Evolutionary conservation across 2,329 filamentous ascomycete species (phyloP), one percentile per base, ranked within the genome.

Genomic region (Fusarium odoratissimum): DNA sequence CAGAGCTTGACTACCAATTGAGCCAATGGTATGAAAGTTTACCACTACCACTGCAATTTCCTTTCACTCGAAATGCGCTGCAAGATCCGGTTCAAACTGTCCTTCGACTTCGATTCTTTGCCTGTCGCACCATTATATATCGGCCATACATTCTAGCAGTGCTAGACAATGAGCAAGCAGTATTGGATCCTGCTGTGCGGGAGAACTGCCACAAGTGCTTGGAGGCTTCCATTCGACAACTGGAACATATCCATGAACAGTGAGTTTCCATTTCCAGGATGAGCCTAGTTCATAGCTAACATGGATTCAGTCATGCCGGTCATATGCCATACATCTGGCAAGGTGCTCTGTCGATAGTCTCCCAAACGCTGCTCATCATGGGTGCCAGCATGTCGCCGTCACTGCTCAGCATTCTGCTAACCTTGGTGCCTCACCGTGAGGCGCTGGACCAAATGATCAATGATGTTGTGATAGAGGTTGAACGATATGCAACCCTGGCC

Each of bases 281-380:
- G 9, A 16, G n/a, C 12, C 6, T 25, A 30, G 28, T 54, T 9
- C 0, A 19, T 13, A 11, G 28, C 73, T 78, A 63, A 77, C 69
- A 19, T 9, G 28, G 30, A 5, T 57, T 7, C 51, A 92, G 90
- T 82, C 93, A 95, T 78, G 92, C 92, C 68, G 93, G 93, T 56
- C 93, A 95, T 79, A 91, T 96, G 84, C 93, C 93, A 17, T 96
- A 95, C 81, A 87, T 95, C 25, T 96, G 93, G 91, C 93, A 95
- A 83, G 93, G 93, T 23, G 92, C 93, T 13, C 86, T 96, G 41
- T 95, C 92, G 28, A 93, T 96, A 78, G 92, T 95, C 28, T 94
- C 92, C 10, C 93, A 96, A 81, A 92, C 92, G 4, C 85, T 96
- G 21, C 85, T 96, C 46, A 89, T 96, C 38, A 95, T 96, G 93